phyloP scores from a whole-genome alignment of 768 basidiomycete species.

The Psilocybe tampanensis region DNA sequence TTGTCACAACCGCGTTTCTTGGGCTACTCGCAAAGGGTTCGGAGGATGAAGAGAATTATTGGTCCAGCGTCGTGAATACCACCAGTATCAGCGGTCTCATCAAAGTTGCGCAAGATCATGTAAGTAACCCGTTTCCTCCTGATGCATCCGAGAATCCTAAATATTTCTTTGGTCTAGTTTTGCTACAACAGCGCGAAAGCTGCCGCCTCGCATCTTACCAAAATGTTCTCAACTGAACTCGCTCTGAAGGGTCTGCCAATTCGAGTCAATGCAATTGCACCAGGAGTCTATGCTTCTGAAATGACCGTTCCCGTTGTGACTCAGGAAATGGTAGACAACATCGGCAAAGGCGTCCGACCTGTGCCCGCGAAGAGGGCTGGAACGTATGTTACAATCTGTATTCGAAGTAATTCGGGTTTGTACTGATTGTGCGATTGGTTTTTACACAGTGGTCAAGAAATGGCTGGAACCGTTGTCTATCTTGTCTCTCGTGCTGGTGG shows the following conservation, averaged over 20 bases:
- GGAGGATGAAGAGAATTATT: slow-evolving; percentile 55
- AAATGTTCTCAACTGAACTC: slow-evolving; percentile 75
- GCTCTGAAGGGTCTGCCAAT: slow-evolving; percentile 68
- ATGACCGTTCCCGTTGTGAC: slow-evolving; percentile 63
- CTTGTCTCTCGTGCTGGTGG: slow-evolving; percentile 72
- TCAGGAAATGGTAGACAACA: slow-evolving; percentile 47
- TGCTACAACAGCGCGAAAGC: slow-evolving; percentile 83
- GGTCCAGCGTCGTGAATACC: slow-evolving; percentile 73
- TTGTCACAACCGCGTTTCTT: slow-evolving; percentile 75
- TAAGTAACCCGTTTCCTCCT: slow-evolving; percentile 34
- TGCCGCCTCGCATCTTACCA: slow-evolving; percentile 76
- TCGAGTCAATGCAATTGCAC: slow-evolving; percentile 75
- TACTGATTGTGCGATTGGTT: neutral
- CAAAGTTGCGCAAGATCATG: slow-evolving; percentile 77
- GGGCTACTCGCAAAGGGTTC: slow-evolving; percentile 76
- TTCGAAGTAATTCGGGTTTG: neutral
- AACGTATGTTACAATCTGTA: slow-evolving; percentile 50
- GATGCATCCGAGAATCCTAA: neutral
- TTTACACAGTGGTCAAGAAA: slow-evolving; percentile 59
- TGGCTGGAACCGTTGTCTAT: slow-evolving; percentile 79
- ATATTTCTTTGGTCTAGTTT: slow-evolving; percentile 51
- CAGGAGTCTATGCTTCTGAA: slow-evolving; percentile 76
- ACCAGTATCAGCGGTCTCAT: slow-evolving; percentile 76
- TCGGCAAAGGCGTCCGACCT: slow-evolving; percentile 61
- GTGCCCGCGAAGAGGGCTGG: slow-evolving; percentile 67